A percentile compares a stretch with the other conserved stretches of the same genome.
Evolutionary conservation across 805 yeast genomes (phyloP).

Genomic region (Cyberlindnera maritima): DNA sequence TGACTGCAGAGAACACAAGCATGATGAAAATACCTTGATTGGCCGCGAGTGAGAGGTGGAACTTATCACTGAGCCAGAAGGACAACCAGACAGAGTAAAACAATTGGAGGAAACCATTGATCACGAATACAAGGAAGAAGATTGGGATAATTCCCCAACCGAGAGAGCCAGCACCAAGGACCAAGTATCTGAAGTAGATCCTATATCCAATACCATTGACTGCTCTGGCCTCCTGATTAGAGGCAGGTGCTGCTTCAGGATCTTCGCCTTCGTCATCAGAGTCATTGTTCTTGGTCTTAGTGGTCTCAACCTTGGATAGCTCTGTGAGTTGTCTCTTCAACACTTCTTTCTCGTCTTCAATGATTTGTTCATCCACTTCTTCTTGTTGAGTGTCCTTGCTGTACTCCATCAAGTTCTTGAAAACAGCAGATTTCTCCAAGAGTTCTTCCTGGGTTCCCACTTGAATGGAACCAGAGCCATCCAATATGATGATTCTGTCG

Average conservation of each 20-base stretch:
- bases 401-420: constrained; percentile 50
- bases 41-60: constrained; percentile 40
- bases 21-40: constrained; percentile 67
- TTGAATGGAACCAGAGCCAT: constrained; percentile 58
- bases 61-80: constrained; percentile 66
- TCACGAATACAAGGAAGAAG: constrained; percentile 21
- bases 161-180: constrained; percentile 45
- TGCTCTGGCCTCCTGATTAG: constrained; percentile 27
- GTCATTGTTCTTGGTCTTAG: constrained; percentile 22
- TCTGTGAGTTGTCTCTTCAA: constrained; percentile 20
- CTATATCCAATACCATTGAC: constrained; percentile 17
- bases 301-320: constrained; percentile 23
- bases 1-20: constrained; percentile 47
- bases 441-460: constrained; percentile 62
- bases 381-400: constrained; percentile 35
- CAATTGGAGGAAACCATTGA: constrained; percentile 48
- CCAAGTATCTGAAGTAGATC: constrained; percentile 42
- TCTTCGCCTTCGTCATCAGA: constrained; percentile 29
- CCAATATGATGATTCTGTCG: constrained; percentile 64
- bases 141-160: constrained; percentile 30
- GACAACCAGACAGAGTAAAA: constrained; percentile 74
- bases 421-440: constrained; percentile 39
- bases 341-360: constrained; percentile 30
- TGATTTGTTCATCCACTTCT: constrained; percentile 27
- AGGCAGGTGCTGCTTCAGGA: not conserved